Evolutionary conservation across 176 grass and related monocot genomes (phyloP).

Genomic region (Carex cristatella): DNA sequence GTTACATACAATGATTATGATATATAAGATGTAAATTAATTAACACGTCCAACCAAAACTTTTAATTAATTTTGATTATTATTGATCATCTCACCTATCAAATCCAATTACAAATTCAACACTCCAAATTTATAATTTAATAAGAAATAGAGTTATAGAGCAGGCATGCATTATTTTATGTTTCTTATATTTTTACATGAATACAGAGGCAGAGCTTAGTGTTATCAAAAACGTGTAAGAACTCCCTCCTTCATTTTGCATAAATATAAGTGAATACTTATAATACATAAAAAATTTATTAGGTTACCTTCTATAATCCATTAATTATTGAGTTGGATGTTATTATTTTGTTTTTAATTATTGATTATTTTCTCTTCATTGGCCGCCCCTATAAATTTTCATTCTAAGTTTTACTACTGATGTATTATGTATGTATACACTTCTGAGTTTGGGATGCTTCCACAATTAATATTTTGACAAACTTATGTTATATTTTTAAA

Average conservation of each 20-base stretch:
- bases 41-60: background rate
- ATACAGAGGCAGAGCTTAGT: too few relatives aligned
- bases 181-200: too few relatives aligned
- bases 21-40: background rate
- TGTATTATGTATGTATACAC: background rate
- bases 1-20: conserved; percentile 6
- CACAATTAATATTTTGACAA: too few relatives aligned
- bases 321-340: background rate
- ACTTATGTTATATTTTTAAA: too few relatives aligned
- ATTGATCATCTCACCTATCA: background rate
- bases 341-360: too few relatives aligned
- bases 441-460: too few relatives aligned
- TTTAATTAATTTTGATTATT: background rate
- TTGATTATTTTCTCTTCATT: background rate
- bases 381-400: background rate
- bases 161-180: too few relatives aligned
- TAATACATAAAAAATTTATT: background rate
- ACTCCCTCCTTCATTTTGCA: background rate
- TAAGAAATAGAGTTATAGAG: background rate
- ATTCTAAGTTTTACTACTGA: background rate
- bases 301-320: background rate
- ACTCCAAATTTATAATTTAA: background rate
- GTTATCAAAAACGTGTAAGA: too few relatives aligned
- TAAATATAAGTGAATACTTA: background rate
- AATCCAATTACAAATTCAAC: background rate